A percentile compares a stretch with the other conserved stretches of the same genome.
Evolutionary conservation across 768 basidiomycete genomes (phyloP).

Genomic region (Albatrellus ellisii): DNA sequence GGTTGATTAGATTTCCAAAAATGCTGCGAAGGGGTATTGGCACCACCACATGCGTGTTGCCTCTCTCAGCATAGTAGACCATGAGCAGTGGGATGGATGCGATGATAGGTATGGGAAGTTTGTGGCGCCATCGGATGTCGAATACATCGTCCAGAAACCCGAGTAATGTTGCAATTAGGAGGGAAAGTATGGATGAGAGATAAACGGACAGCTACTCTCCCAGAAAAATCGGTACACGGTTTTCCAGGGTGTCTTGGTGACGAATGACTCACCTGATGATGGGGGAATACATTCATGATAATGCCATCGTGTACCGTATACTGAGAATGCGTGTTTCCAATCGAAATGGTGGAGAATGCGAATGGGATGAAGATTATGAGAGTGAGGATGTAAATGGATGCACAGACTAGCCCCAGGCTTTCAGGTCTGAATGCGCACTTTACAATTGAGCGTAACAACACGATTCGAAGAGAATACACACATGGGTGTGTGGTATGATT

Average conservation of each 20-base stretch:
- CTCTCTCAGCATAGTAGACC: slow-evolving; percentile 92
- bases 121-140: slow-evolving; percentile 97
- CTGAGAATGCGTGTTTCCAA: slow-evolving; percentile 28
- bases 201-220: slow-evolving; percentile 69
- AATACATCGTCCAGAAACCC: slow-evolving; percentile 97
- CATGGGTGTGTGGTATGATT: slow-evolving; percentile 64
- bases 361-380: slow-evolving; percentile 93
- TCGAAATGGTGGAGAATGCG: slow-evolving; percentile 69
- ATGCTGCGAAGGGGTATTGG: slow-evolving; percentile 69
- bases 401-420: slow-evolving; percentile 84
- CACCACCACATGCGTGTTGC: slow-evolving; percentile 88
- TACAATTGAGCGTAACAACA: neutral
- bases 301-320: slow-evolving; percentile 42
- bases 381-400: slow-evolving; percentile 75
- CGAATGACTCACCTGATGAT: slow-evolving; percentile 46
- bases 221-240: neutral
- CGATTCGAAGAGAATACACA: slow-evolving; percentile 22
- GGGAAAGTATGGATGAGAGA: slow-evolving; percentile 82
- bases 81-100: slow-evolving; percentile 90
- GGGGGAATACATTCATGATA: slow-evolving; percentile 56
- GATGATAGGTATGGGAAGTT: slow-evolving; percentile 92
- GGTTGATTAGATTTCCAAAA: slow-evolving; percentile 69
- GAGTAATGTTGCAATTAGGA: slow-evolving; percentile 85
- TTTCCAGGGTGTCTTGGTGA: neutral
- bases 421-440: slow-evolving; percentile 53